These are phyloP conservation scores for Uronychia binucleata DNA, from an alignment of 73 alveolate species.

Conservation along the genomic window DNA sequence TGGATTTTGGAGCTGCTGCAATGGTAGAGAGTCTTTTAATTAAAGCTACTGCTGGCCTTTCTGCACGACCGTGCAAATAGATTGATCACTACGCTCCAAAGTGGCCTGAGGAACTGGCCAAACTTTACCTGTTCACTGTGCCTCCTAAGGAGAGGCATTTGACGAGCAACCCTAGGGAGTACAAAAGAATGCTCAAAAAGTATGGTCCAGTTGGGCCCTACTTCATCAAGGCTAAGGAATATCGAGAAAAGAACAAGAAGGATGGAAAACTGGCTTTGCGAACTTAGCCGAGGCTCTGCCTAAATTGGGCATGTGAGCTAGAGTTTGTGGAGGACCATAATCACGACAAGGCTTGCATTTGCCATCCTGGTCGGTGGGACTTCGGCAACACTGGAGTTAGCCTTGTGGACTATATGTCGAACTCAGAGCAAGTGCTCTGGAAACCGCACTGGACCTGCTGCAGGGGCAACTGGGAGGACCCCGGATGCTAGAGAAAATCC, in stretches of 20 bases:
- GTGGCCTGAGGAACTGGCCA: conserved; percentile 98
- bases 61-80: conserved; percentile 70
- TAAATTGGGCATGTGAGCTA: conserved; percentile 93
- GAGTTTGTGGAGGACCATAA: conserved; percentile 79
- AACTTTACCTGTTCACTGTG: conserved; percentile 89
- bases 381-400: conserved; percentile 95
- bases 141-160: conserved; percentile 12
- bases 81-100: conserved; percentile 84
- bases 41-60: conserved; percentile 44
- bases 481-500: conserved; percentile 85
- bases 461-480: conserved; percentile 92
- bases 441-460: conserved; percentile 99
- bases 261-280: background rate
- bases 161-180: background rate
- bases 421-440: conserved; percentile 75
- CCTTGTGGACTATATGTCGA: conserved; percentile 32
- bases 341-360: conserved; percentile 87
- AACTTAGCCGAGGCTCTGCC: conserved; percentile 65
- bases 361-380: conserved; percentile 99
- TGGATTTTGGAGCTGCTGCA: conserved; percentile 90
- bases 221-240: background rate
- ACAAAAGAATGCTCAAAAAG: background rate
- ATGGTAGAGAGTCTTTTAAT: conserved; percentile 40
- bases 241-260: background rate
- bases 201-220: background rate